Evolutionary conservation across 306 rosid species (phyloP).

Genomic region (Prunus campanulata): DNA sequence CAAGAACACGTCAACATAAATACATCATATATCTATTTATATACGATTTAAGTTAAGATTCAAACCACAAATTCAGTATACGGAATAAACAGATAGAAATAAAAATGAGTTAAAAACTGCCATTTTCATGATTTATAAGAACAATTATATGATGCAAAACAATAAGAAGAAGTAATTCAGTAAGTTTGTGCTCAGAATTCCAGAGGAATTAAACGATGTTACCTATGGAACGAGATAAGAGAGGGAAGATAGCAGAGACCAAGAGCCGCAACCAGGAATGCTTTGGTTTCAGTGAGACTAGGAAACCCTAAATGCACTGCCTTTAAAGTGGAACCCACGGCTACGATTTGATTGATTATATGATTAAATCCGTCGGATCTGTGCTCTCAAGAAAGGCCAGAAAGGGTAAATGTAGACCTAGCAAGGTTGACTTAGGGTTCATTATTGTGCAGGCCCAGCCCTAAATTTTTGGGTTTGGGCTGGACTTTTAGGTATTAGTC

Average conservation of each 20-base stretch:
- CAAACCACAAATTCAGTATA: background rate
- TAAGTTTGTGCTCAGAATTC: background rate
- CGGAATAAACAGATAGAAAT: background rate
- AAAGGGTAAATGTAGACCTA: no score
- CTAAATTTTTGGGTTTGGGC: no score
- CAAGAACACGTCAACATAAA: no score
- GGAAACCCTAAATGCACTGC: background rate
- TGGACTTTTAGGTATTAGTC: no score
- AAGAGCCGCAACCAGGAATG: background rate
- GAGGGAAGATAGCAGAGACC: background rate
- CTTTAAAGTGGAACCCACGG: background rate
- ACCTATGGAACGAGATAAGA: slow-evolving; percentile 9
- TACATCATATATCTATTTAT: no score
- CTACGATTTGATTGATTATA: background rate
- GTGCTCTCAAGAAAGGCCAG: background rate
- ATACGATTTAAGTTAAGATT: background rate
- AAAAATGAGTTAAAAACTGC: no score
- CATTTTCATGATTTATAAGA: background rate
- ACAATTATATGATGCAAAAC: background rate
- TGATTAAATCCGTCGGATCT: slow-evolving; percentile 10
- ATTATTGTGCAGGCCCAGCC: no score
- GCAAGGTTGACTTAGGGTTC: no score
- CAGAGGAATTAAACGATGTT: background rate
- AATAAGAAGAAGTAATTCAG: background rate
- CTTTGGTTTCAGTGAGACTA: background rate